Evolutionary conservation across 2,329 filamentous ascomycete species (phyloP), one percentile per base, ranked within the genome.

Genomic region (Huntiella abstrusa): DNA sequence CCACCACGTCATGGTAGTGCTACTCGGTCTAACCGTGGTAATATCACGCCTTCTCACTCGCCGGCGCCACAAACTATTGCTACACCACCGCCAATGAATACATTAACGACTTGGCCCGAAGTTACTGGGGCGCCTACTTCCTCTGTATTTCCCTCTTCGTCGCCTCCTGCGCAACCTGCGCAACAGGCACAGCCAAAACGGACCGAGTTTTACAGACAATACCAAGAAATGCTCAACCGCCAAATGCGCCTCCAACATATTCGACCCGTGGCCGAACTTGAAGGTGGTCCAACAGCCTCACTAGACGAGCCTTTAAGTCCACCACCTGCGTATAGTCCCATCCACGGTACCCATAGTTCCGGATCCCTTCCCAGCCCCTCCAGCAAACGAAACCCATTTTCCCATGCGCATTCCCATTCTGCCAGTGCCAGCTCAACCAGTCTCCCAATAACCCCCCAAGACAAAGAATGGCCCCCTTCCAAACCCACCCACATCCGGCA

Each of bases 221-320:
- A 43, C 28, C 41, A 43, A 17, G 32, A 16, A 12, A 43, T 43
- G 16, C 28, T 43, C 4, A 17, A 43, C 32, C 11, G 16, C 11
- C 41, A 43, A n/a, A 43, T 43, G 41, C 41, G 34, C 12, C 6
- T 33, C 13, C 41, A 43, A 19, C 41, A 43, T 16, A 13, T 33
- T 5, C 13, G 32, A 34, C 41, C n/a, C 12, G 17, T 33, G 13
- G 16, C 38, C 7, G 38, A 40, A 22, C 17, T 40, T 12, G 38
- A 40, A n/a, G 38, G 38, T 12, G 12, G 15, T 13, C 12, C 13
- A 34, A 12, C 28, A n/a, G 4, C 22, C 33, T 34, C 12, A 8
- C 11, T 32, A 43, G 8, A 43, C 33, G 22, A 28, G 32, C 41
- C 41, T n/a, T 12, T 43, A 13, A 43, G 41, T 43, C 41, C 32